Percentiles rank a stretch among this genome's conserved stretches.
phyloP scores from a whole-genome alignment of 805 yeast species.

The Candida pini region DNA sequence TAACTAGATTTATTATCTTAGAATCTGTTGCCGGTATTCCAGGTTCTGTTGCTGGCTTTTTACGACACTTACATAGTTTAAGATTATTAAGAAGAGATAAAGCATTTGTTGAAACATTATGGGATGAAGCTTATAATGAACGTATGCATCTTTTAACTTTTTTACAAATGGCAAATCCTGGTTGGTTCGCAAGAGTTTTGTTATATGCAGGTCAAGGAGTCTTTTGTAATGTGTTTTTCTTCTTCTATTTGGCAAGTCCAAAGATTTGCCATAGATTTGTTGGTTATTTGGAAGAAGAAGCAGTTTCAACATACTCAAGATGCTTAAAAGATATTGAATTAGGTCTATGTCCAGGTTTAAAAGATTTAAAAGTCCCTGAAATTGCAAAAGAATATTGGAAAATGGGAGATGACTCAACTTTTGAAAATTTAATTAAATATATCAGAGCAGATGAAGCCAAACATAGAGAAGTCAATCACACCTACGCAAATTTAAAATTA shows the following conservation, averaged over 20 bases:
- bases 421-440: constrained; percentile 54
- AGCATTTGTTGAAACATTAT: constrained; percentile 69
- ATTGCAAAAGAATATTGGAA: constrained; percentile 64
- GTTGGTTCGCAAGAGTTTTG: constrained; percentile 47
- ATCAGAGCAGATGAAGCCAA: constrained; percentile 75
- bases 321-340: constrained; percentile 47
- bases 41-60: constrained; percentile 69
- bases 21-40: constrained; percentile 80
- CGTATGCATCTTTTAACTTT: constrained; percentile 72
- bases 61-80: constrained; percentile 61
- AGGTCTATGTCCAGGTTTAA: constrained; percentile 46
- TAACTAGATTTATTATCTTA: constrained; percentile 54
- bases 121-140: constrained; percentile 75
- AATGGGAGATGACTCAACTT: constrained; percentile 43
- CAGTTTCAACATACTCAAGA: constrained; percentile 63
- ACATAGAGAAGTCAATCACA: constrained; percentile 76
- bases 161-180: constrained; percentile 58
- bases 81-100: constrained; percentile 59
- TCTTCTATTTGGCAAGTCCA: constrained; percentile 53
- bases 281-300: constrained; percentile 75
- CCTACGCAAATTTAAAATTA: constrained; percentile 55
- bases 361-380: constrained; percentile 42
- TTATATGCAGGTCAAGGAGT: constrained; percentile 65
- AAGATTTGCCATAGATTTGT: constrained; percentile 68
- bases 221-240: constrained; percentile 60